These are phyloP conservation scores for Solanum tacnaense DNA, from an alignment of 257 asterid species.

Conservation along the genomic window DNA sequence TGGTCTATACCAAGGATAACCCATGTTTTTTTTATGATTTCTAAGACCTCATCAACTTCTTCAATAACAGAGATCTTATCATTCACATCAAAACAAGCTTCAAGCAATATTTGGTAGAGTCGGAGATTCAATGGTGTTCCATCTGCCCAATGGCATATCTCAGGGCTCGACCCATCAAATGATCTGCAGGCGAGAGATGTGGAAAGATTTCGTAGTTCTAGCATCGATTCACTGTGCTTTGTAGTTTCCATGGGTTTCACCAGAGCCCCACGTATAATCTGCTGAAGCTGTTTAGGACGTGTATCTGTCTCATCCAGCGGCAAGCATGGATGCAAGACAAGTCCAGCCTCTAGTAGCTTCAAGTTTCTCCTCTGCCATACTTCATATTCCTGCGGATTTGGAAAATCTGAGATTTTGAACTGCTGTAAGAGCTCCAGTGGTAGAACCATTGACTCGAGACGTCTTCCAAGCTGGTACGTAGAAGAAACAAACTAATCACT, in stretches of 20 bases:
- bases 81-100: constrained; percentile 71
- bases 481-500: not conserved
- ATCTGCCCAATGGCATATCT: constrained; percentile 92
- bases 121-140: constrained; percentile 71
- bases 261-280: constrained; percentile 38
- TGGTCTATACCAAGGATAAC: constrained; percentile 61
- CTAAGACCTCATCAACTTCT: constrained; percentile 83
- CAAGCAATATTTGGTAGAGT: constrained; percentile 55
- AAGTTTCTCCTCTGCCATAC: constrained; percentile 69
- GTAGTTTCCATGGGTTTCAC: constrained; percentile 60
- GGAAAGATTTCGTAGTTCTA: constrained; percentile 37
- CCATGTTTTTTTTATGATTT: constrained; percentile 82
- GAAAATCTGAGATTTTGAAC: constrained; percentile 51
- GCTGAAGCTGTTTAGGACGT: constrained; percentile 40
- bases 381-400: constrained; percentile 44
- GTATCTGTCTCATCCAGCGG: constrained; percentile 45
- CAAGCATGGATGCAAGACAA: constrained; percentile 58
- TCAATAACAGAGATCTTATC: constrained; percentile 61
- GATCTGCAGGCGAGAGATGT: constrained; percentile 64
- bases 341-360: constrained; percentile 73
- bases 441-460: constrained; percentile 66
- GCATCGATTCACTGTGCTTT: constrained; percentile 56
- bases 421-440: constrained; percentile 82
- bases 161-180: constrained; percentile 62
- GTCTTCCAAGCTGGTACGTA: constrained; percentile 64